Evolutionary conservation across 768 basidiomycete genomes (phyloP).

Genomic region (Suillus subalutaceus): DNA sequence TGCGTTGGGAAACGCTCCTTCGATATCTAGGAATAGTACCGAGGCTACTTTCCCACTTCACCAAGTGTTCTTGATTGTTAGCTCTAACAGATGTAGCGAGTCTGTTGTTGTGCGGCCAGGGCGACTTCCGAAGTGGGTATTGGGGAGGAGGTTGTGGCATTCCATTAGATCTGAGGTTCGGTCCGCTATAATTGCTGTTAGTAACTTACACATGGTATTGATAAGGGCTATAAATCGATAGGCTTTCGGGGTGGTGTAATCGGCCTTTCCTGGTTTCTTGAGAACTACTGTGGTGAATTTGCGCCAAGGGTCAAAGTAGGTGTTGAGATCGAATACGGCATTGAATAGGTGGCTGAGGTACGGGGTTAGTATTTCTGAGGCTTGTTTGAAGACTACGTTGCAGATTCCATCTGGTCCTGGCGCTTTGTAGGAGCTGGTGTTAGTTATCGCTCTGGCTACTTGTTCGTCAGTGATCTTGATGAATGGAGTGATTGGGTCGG

Average conservation of each 20-base stretch:
- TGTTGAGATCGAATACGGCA: not conserved
- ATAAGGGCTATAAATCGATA: constrained; percentile 42
- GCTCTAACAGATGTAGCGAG: constrained; percentile 33
- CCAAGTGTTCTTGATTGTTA: constrained; percentile 42
- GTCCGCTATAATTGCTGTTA: constrained; percentile 27
- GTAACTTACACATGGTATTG: constrained; percentile 34
- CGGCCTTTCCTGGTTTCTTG: constrained; percentile 37
- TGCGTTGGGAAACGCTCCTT: constrained; percentile 41
- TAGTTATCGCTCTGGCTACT: constrained; percentile 9
- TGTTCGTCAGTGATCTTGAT: constrained; percentile 12
- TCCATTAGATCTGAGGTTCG: constrained; percentile 34
- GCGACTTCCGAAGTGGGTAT: constrained; percentile 32
- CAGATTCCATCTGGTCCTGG: constrained; percentile 31
- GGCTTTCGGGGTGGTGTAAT: constrained; percentile 37
- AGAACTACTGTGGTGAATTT: not conserved
- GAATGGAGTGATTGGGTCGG: not conserved
- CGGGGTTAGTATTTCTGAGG: not conserved
- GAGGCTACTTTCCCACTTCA: constrained; percentile 34
- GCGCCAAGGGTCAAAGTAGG: not conserved
- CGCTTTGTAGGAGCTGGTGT: constrained; percentile 22
- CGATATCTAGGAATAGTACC: constrained; percentile 27
- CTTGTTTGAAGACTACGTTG: constrained; percentile 25
- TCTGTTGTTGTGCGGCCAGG: constrained; percentile 29
- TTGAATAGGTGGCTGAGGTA: not conserved
- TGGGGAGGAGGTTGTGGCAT: constrained; percentile 35